Base-by-base conservation (phyloP, 2,329 filamentous ascomycete genomes). In the Mollisiaceae sp. region DNA sequence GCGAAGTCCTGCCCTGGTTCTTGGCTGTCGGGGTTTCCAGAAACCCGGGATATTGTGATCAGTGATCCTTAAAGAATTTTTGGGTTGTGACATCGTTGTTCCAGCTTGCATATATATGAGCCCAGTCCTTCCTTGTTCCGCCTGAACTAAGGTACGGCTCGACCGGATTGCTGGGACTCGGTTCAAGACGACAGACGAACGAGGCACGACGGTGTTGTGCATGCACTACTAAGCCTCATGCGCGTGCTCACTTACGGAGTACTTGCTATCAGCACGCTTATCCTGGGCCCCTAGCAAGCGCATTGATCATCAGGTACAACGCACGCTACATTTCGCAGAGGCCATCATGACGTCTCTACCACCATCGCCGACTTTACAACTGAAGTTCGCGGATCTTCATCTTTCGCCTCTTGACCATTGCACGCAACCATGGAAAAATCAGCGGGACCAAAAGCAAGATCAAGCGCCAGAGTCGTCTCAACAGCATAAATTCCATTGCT, bases 401-500 rank as follows among this genome's bases (percentile, higher is more conserved):
- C 27, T 54, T n/a, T 27, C 15, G 11, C 2, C 50, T 32, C 24
- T 3, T 8, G 15, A 6, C 32, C 22, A 27, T 32, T 32, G 27
- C 27, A 32, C 27, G 27, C 27, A 6, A 32, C 27, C 27, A 32
- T 6, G 27, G 6, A 32, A 22, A 22, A 4, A 24, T 18, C 45
- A 9, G 15, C 45, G 22, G 9, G n/a, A 5, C 3, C 8, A 12
- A n/a, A 50, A 50, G 8, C 3, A 22, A 24, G 12, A 4, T 20
- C 20, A 52, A 27, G 6, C 32, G 2, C 22, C 32, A 32, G 24
- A 54, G n/a, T 6, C 27, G 6, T 32, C 27, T 6, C 35, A 20
- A 57, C 4, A n/a, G 14, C 5, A 39, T 8, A 14, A 39, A 32
- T 70, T 72, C 43, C 52, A 52, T 22, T 59, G 61, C 45, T 71